These are phyloP conservation scores for Endocalyx cinctus DNA, from an alignment of 2,329 filamentous ascomycete species.

Conservation along the genomic window DNA sequence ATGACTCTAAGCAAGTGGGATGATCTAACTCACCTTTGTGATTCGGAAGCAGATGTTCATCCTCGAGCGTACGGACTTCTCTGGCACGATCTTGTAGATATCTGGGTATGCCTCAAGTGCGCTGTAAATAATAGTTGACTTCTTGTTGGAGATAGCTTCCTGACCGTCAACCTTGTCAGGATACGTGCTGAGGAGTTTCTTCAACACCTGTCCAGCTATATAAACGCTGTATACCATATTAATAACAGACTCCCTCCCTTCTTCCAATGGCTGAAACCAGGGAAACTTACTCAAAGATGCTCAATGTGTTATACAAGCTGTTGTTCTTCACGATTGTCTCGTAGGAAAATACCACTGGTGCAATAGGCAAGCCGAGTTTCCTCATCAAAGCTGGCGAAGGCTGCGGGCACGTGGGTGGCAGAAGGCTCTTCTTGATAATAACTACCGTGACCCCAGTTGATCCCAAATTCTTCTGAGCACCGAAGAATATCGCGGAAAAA, in stretches of 20 bases:
- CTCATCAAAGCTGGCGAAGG: constrained; percentile 67
- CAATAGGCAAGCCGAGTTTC: constrained; percentile 69
- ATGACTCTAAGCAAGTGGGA: background rate
- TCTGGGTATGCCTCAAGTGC: constrained; percentile 69
- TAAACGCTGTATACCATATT: constrained; percentile 79
- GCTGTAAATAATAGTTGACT: constrained; percentile 72
- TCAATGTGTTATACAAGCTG: constrained; percentile 91
- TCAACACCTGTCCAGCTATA: constrained; percentile 83
- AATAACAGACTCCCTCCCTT: no score
- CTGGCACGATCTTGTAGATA: constrained; percentile 73
- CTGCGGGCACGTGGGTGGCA: constrained; percentile 62
- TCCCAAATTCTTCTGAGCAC: constrained; percentile 92
- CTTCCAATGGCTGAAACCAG: background rate
- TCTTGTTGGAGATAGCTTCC: constrained; percentile 66
- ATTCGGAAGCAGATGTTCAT: constrained; percentile 97
- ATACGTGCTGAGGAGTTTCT: constrained; percentile 63
- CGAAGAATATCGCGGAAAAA: constrained; percentile 83
- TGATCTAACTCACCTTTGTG: constrained; percentile 33
- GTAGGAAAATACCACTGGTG: constrained; percentile 77
- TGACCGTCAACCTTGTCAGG: constrained; percentile 71
- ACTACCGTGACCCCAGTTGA: constrained; percentile 81
- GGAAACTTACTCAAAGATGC: constrained; percentile 79
- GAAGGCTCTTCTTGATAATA: constrained; percentile 74
- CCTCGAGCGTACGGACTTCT: constrained; percentile 69
- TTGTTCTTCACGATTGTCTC: constrained; percentile 87